A percentile compares a stretch with the other conserved stretches of the same genome.
Evolutionary conservation across 495 filamentous ascomycete genomes (phyloP).

Genomic region (Trichoderma gamsii): DNA sequence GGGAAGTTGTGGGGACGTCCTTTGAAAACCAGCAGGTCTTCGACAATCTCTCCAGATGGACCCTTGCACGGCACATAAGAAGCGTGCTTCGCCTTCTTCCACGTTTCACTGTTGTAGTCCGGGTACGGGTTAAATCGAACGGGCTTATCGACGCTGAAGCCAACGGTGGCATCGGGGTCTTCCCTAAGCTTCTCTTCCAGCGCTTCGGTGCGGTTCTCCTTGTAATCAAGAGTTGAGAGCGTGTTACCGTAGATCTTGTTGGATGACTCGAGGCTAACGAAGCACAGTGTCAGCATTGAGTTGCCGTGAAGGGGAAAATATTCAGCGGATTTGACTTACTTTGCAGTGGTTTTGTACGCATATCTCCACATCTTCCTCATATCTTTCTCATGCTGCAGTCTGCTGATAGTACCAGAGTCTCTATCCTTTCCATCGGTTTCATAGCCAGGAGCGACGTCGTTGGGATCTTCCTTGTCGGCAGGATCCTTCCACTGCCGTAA

Average conservation of each 20-base stretch:
- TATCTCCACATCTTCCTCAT: slow-evolving; percentile 16
- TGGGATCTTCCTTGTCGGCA: neutral
- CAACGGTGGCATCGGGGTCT: slow-evolving; percentile 19
- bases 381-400: slow-evolving; percentile 15
- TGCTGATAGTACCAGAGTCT: slow-evolving; percentile 13
- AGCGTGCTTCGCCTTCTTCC: slow-evolving; percentile 25
- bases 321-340: neutral
- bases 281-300: neutral
- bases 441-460: slow-evolving; percentile 13
- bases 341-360: slow-evolving; percentile 8
- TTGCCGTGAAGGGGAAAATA: no score
- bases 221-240: slow-evolving; percentile 33
- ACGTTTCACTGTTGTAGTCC: slow-evolving; percentile 36
- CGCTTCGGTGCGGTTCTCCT: slow-evolving; percentile 23
- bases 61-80: slow-evolving; percentile 34
- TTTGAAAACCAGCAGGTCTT: slow-evolving; percentile 41
- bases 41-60: slow-evolving; percentile 25
- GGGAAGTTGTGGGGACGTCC: slow-evolving; percentile 68
- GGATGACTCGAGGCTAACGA: neutral
- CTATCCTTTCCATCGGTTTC: slow-evolving; percentile 16
- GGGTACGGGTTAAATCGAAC: slow-evolving; percentile 47
- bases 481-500: slow-evolving; percentile 13
- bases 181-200: slow-evolving; percentile 25
- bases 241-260: slow-evolving; percentile 41
- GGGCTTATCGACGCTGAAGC: slow-evolving; percentile 28